Base-by-base conservation (phyloP, 1,284 basidiomycete species). In the Tremellales sp. region DNA sequence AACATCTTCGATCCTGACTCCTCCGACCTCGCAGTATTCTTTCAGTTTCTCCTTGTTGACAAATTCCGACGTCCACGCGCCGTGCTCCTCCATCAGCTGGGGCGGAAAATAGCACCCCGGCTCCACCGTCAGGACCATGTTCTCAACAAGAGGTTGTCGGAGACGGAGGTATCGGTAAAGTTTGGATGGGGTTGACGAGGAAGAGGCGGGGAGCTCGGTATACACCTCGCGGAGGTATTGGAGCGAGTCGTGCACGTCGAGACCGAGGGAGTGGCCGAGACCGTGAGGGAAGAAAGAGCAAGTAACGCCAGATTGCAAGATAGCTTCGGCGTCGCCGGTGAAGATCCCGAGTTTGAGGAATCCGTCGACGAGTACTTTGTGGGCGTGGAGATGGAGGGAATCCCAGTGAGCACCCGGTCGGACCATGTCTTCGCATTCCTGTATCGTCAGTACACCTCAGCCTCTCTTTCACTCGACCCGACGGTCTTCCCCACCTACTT, bases 261-360 rank as follows among this genome's bases (percentile, higher is more conserved):
- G 77, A 5, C 90, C 90, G 35, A 93, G 77, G 19, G 86, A 86
- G 68, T 93, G 91, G 1, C 90, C 77, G 5, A 94, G 77, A 6
- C 90, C 91, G 64, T 94, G 91, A 10, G 90, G 90, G 79, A 88
- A 93, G 78, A 94, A 94, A 0, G 87, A 86, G 1, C 83, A 77
- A 51, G 84, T 84, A 37, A 89, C 73, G 0, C 89, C 89, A 3
- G 83, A 84, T 22, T 80, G 80, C 5, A 93, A 76, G 46, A 94
- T 83, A 8, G 80, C 81, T 50, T 85, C 81, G 2, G 80, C 76
- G 54, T 81, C 57, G 10, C 61, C 60, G 17, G 77, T 75, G 79
- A 94, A 89, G 63, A 96, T 87, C 0, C 89, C 89, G 6, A 93
- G 79, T n/a, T 77, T 69, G 62, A 89, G 79, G 75, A 96, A 88